These are phyloP conservation scores for Pseudozyma pruni DNA, from an alignment of 1,284 basidiomycete species.

Conservation along the genomic window DNA sequence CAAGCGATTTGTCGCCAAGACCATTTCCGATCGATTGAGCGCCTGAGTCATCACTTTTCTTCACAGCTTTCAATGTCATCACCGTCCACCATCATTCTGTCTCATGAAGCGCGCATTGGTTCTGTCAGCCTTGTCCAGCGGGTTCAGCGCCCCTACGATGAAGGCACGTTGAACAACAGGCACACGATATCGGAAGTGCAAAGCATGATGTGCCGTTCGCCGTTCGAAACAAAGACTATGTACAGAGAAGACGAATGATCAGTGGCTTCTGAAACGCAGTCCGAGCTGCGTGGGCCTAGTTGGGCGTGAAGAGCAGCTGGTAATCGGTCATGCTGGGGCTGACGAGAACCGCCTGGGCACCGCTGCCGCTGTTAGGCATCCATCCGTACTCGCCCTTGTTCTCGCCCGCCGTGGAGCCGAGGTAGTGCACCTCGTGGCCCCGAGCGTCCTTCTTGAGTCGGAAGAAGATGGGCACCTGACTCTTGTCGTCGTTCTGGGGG, in stretches of 20 bases:
- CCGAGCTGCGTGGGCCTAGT: no score
- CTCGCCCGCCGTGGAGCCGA: neutral
- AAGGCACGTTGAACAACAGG: no score
- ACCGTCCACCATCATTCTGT: no score
- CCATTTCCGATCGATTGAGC: slow-evolving; percentile 25
- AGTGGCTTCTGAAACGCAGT: no score
- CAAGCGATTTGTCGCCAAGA: slow-evolving; percentile 28
- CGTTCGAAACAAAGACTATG: no score
- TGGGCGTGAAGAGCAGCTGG: slow-evolving; percentile 8
- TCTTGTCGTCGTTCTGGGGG: neutral
- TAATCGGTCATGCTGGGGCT: slow-evolving; percentile 1
- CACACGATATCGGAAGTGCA: no score
- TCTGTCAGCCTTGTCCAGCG: no score
- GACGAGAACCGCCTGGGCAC: neutral
- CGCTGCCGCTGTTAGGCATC: neutral
- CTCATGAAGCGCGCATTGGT: no score
- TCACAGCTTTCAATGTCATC: no score
- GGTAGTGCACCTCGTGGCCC: slow-evolving; percentile 12
- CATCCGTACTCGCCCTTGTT: neutral
- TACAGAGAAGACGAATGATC: neutral
- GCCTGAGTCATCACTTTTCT: neutral
- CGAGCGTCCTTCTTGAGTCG: slow-evolving; percentile 3
- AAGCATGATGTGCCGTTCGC: no score
- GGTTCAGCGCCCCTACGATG: no score
- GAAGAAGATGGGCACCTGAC: slow-evolving; percentile 2